Base-by-base conservation (phyloP, 768 basidiomycete genomes). In the Lentinula edodes region DNA sequence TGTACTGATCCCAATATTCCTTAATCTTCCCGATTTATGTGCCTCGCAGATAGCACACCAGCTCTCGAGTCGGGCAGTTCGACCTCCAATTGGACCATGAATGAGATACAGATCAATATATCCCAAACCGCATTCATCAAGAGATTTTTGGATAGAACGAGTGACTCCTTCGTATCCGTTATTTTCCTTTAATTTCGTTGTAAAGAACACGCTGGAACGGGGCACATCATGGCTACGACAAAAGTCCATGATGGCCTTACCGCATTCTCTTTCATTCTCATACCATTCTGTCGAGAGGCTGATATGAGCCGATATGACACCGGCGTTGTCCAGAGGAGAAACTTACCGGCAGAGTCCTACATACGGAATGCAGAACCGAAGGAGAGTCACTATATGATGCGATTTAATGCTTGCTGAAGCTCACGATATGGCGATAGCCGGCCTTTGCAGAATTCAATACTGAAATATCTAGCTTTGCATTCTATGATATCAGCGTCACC, bases 51-150 rank as follows among this genome's bases (percentile, higher is more conserved):
- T 80, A 0, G 86, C 89, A 57, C 77, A 72, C 89, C 89, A 90
- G 64, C 83, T 83, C 32, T 87, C 84, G 36, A 75, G 75, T 18
- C 89, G 76, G 32, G 79, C 79, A 52, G 79, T 63, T 0, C 80
- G 74, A 6, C 88, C 88, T 18, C 87, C 87, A 51, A 86, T 76
- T 6, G 89, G 87, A 15, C 82, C 83, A 65, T 90, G 88, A 36
- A 90, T 79, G 60, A 90, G 80, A 73, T 89, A 91, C 8, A 90
- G 73, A 66, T 90, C 88, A 62, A 90, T 84, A 66, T 84, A 83
- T 20, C 76, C 84, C n/a, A 89, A 73, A 0, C 81, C 80, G 69
- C 78, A 84, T 57, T 70, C 72, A 28, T 80, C 69, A 18, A 90
- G 69, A 2, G 85, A 87, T 48, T 74, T 75, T 63, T 81, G 68